Base-by-base conservation (phyloP, 768 basidiomycete species). In the Pleurotus giganteus region DNA sequence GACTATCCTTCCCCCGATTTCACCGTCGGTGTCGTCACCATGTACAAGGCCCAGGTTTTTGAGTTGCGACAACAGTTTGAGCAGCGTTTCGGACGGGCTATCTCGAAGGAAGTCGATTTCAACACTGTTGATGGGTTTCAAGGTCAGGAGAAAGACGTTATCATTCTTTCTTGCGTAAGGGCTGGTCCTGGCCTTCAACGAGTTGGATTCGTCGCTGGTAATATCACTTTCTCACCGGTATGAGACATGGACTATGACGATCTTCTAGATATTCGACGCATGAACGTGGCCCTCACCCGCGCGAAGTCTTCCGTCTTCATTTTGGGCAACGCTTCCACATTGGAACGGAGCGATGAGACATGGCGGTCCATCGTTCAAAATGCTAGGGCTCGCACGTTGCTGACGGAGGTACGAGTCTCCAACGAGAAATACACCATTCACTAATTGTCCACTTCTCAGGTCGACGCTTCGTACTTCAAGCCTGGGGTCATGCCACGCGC, bases 211-310 rank as follows among this genome's bases (percentile, higher is more conserved):
- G 79, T 98, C 62, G 80, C 85, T 60, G 94, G 91, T 87, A 23
- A 27, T 36, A n/a, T n/a, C n/a, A 7, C 50, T 46, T 52, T 46
- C 23, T 37, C 19, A 34, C 26, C 27, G 15, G 21, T 12, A 12
- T 42, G 29, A 23, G 12, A 17, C 4, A 42, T 41, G 50, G 24
- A 57, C 29, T 56, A 36, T 24, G 26, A 19, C 19, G 13, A n/a
- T 12, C 29, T 12, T 53, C 7, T 49, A 84, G 90, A 96, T 68
- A 68, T 78, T 19, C 86, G 95, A 41, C 87, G 96, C 41, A 96
- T 98, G 91, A 98, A 99, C 69, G 96, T 99, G n/a, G 95, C 95
- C 26, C 73, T 99, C 23, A 99, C 96, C n/a, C 86, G 97, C 62
- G 93, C 96, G 2, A 91, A 89, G 63, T 93, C 93, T 5, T 97